phyloP scores from a whole-genome alignment of 75 land plant species.

The Sequoiadendron giganteum region DNA sequence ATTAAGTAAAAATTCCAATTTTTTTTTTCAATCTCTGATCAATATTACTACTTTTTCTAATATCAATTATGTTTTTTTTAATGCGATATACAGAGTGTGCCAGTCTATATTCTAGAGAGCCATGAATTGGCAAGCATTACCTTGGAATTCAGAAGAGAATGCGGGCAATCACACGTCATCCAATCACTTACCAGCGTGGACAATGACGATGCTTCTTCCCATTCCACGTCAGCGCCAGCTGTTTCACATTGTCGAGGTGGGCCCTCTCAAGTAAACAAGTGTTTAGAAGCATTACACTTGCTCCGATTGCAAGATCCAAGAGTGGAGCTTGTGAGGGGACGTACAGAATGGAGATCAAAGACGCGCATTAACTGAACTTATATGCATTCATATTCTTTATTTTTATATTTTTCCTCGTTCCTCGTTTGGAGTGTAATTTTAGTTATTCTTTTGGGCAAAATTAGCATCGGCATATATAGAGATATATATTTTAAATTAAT shows the following conservation, averaged over 20 bases:
- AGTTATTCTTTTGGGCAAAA: background rate
- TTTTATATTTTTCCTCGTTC: background rate
- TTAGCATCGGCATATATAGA: background rate
- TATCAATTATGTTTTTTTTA: background rate
- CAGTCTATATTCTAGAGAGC: conserved; percentile 52
- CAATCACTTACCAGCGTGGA: conserved; percentile 73
- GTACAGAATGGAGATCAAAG: conserved; percentile 83
- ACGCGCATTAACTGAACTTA: too few species aligned
- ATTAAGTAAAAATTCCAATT: too few species aligned
- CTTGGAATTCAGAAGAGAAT: conserved; percentile 88
- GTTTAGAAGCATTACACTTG: conserved; percentile 27
- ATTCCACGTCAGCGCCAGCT: conserved; percentile 10
- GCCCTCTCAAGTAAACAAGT: background rate
- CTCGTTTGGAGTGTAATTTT: background rate
- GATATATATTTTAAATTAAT: too few species aligned
- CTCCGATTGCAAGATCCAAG: conserved; percentile 63
- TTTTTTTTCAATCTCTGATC: background rate
- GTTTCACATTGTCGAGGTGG: conserved; percentile 28
- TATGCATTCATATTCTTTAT: background rate
- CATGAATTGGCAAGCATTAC: conserved; percentile 60
- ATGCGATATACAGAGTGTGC: conserved; percentile 61
- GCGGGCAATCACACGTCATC: conserved; percentile 67
- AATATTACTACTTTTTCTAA: background rate
- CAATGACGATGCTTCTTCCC: conserved; percentile 9
- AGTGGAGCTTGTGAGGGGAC: conserved; percentile 65